phyloP scores from a whole-genome alignment of 805 yeast species.

The Suhomyces pyralidae region DNA sequence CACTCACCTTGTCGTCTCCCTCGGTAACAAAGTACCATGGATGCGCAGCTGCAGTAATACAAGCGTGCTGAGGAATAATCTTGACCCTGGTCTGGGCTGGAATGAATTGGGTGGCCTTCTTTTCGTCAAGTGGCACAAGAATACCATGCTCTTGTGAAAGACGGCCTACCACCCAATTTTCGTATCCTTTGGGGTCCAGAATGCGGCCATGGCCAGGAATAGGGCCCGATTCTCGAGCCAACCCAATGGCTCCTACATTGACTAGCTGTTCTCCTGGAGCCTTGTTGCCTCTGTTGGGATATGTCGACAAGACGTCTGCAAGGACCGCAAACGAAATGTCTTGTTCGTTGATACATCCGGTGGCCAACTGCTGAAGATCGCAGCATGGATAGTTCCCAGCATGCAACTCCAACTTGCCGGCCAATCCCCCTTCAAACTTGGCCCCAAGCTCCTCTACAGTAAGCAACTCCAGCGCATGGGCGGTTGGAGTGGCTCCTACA shows the following conservation, averaged over 20 bases:
- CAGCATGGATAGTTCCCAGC: slow-evolving; percentile 79
- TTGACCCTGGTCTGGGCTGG: slow-evolving; percentile 55
- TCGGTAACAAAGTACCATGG: slow-evolving; percentile 57
- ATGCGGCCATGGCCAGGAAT: slow-evolving; percentile 60
- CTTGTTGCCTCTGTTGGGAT: slow-evolving; percentile 52
- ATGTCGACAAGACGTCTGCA: slow-evolving; percentile 42
- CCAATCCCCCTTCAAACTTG: slow-evolving; percentile 17
- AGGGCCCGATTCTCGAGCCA: slow-evolving; percentile 63
- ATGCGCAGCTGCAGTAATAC: slow-evolving; percentile 65
- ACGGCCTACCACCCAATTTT: slow-evolving; percentile 63
- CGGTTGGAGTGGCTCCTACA: slow-evolving; percentile 82
- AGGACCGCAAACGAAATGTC: slow-evolving; percentile 16
- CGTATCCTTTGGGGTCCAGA: slow-evolving; percentile 37
- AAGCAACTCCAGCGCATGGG: slow-evolving; percentile 50
- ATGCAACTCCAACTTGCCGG: slow-evolving; percentile 60
- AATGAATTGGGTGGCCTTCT: slow-evolving; percentile 33
- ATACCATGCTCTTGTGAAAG: slow-evolving; percentile 82
- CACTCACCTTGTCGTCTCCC: slow-evolving; percentile 46
- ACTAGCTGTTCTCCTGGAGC: slow-evolving; percentile 59
- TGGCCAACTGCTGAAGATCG: slow-evolving; percentile 75
- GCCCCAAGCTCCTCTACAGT: slow-evolving; percentile 17
- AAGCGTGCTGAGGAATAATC: slow-evolving; percentile 67
- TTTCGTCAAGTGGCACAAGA: slow-evolving; percentile 42
- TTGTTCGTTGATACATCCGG: slow-evolving; percentile 42
- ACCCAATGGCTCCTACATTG: slow-evolving; percentile 70